Evolutionary conservation across 345 rosid genomes (phyloP), one percentile per base, ranked within the genome.

Genomic region (Eucalyptus pauciflora): DNA sequence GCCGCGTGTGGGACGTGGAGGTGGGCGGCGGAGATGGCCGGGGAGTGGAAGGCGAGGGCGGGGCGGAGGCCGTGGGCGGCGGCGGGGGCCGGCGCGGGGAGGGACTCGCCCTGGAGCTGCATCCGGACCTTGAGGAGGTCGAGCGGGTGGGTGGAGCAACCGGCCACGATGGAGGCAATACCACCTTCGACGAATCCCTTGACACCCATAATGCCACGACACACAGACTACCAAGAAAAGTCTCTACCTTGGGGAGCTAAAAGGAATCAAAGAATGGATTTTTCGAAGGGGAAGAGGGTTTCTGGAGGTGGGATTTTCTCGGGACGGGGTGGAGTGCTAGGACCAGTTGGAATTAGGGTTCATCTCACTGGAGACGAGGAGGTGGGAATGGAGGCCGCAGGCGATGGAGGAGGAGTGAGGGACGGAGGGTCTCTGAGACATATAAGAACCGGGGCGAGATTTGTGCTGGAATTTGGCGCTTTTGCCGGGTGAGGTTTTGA

Each of bases 121-220:
- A 96, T 94, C 17, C 97, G 95, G 85, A 96, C 98, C 91, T 96
- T 96, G 90, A 96, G 93, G 52, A 96, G 96, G 83, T 96, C 98
- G 22, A 96, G 93, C n/a, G 98, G 98, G 90, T 96, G 98, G 60
- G 97, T 96, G 7, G 96, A 95, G 89, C 96, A 95, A 10, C 98
- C 97, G 13, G 98, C 98, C 54, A 96, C 93, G 45, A 95, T 89
- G 27, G 98, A 94, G 13, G 98, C 97, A 13, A 95, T 88, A 10
- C 98, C 98, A 9, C 98, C 98, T 88, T 96, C 98, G 1, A 91
- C 95, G 76, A 96, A 96, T 10, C 97, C 96, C 91, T 96, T 97
- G n/a, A 94, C 90, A 27, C 97, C 99, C 99, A 96, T 96, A 16
- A 45, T 22, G 45, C 29, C 50, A 49, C 8, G 2, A 33, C 14